These are phyloP conservation scores for Biscogniauxia mediterranea DNA, from an alignment of 2,329 filamentous ascomycete species.

Conservation along the genomic window DNA sequence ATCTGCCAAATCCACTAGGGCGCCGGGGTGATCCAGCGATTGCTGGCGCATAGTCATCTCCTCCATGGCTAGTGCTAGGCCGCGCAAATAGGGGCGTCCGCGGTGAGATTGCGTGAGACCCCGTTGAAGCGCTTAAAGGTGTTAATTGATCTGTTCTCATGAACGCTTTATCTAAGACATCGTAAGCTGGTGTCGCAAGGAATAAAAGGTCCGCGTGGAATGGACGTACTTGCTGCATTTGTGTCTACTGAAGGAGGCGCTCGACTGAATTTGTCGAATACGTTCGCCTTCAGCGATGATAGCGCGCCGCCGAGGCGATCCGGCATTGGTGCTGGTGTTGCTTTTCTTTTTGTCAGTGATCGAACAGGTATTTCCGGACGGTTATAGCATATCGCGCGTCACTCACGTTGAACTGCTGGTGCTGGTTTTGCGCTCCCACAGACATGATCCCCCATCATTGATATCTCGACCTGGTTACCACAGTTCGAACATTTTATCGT, in stretches of 20 bases:
- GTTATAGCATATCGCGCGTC: constrained; percentile 1
- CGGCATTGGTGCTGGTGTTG: constrained; percentile 25
- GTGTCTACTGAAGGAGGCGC: constrained; percentile 55
- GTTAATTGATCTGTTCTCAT: constrained; percentile 58
- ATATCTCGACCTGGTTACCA: constrained; percentile 74
- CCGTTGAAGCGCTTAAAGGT: constrained; percentile 59
- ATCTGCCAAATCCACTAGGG: constrained; percentile 51
- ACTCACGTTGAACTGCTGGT: constrained; percentile 43
- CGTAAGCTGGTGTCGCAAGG: constrained; percentile 31
- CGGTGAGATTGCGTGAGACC: constrained; percentile 63
- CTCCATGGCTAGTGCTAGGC: constrained; percentile 41
- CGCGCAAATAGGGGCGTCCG: constrained; percentile 51
- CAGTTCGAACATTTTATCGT: constrained; percentile 87
- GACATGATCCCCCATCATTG: constrained; percentile 80
- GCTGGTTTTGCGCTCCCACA: constrained; percentile 51
- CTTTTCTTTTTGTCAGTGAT: constrained; percentile 11
- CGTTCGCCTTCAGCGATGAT: constrained; percentile 36
- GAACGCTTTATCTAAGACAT: constrained; percentile 50
- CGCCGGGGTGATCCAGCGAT: constrained; percentile 45
- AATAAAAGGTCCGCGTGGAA: background rate
- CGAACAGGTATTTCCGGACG: background rate
- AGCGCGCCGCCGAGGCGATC: constrained; percentile 37
- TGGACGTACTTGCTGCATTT: constrained; percentile 54
- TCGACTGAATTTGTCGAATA: constrained; percentile 43
- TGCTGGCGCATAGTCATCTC: constrained; percentile 44